Percentiles rank a stretch among this genome's conserved stretches.
These are phyloP conservation scores for Exophiala alcalophila DNA, from an alignment of 2,329 filamentous ascomycete species.

Conservation along the genomic window DNA sequence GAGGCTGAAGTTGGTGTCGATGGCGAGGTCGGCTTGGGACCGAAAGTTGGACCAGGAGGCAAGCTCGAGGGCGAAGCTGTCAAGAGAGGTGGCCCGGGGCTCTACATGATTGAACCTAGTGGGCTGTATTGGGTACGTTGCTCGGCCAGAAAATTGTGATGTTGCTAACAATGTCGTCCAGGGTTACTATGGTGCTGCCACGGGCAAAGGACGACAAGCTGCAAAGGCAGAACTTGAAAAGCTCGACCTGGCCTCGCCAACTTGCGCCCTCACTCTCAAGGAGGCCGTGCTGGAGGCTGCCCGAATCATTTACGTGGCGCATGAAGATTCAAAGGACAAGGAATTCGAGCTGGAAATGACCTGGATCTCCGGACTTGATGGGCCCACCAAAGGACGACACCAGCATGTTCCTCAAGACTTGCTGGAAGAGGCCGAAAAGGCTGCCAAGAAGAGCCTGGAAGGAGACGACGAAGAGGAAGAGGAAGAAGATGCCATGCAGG, in stretches of 20 bases:
- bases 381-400: conserved; percentile 88
- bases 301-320: conserved; percentile 92
- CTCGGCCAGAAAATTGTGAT: conserved; percentile 1
- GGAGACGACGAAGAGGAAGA: conserved; percentile 81
- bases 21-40: conserved; percentile 82
- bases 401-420: conserved; percentile 90
- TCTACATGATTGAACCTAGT: conserved; percentile 99
- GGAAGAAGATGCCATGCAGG: conserved; percentile 81
- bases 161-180: conserved; percentile 32
- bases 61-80: conserved; percentile 61
- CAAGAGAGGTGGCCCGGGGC: conserved; percentile 80
- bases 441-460: conserved; percentile 87
- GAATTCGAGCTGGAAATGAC: conserved; percentile 99
- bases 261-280: conserved; percentile 64
- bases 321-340: conserved; percentile 99
- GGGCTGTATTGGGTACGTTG: conserved; percentile 79
- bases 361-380: conserved; percentile 83
- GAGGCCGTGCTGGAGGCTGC: conserved; percentile 95
- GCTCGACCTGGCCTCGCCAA: conserved; percentile 76
- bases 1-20: conserved; percentile 82
- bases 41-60: conserved; percentile 74
- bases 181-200: conserved; percentile 97
- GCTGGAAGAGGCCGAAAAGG: conserved; percentile 83
- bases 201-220: conserved; percentile 92
- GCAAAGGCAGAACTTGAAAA: conserved; percentile 99